These are phyloP conservation scores for Umbelopsis ramanniana DNA, from an alignment of 192 early-diverging fungal genomes.

Conservation along the genomic window DNA sequence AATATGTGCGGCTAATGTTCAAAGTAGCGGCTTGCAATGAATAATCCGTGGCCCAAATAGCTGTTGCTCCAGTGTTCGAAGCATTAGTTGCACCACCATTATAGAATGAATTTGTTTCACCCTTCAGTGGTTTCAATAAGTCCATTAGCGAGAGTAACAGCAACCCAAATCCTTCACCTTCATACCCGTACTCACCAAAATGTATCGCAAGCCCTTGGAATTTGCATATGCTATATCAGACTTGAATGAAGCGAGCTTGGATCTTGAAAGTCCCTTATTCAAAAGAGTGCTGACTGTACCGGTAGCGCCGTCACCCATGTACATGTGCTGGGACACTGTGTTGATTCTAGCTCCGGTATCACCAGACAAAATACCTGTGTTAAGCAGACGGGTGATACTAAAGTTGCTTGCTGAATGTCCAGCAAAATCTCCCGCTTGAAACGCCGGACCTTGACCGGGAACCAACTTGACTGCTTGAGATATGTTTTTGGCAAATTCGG, in stretches of 20 bases:
- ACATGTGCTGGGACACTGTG: conserved; percentile 3
- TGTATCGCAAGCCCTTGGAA: conserved; percentile 5
- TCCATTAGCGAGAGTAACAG: not conserved
- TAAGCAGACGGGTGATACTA: not conserved
- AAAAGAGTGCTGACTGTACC: not conserved
- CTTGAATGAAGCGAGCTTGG: not conserved
- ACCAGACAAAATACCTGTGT: conserved; percentile 8
- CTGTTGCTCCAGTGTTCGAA: conserved; percentile 9
- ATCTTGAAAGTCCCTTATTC: not conserved
- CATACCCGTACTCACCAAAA: not conserved
- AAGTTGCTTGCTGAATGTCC: conserved; percentile 1
- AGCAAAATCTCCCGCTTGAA: conserved; percentile 13
- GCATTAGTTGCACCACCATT: conserved; percentile 11
- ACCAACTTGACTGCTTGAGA: conserved; percentile 10
- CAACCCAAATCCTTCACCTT: not conserved
- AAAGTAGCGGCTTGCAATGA: conserved; percentile 11
- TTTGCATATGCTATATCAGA: conserved; percentile 15
- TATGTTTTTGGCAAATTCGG: conserved; percentile 17
- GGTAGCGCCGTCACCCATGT: not conserved
- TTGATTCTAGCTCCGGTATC: conserved; percentile 8
- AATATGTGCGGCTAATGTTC: conserved; percentile 9
- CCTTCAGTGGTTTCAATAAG: not conserved
- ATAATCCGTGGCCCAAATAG: conserved; percentile 5
- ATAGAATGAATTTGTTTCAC: conserved; percentile 7
- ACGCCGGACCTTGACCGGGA: not conserved